Base-by-base conservation (phyloP, 345 rosid species). In the Salix arbutifolia region DNA sequence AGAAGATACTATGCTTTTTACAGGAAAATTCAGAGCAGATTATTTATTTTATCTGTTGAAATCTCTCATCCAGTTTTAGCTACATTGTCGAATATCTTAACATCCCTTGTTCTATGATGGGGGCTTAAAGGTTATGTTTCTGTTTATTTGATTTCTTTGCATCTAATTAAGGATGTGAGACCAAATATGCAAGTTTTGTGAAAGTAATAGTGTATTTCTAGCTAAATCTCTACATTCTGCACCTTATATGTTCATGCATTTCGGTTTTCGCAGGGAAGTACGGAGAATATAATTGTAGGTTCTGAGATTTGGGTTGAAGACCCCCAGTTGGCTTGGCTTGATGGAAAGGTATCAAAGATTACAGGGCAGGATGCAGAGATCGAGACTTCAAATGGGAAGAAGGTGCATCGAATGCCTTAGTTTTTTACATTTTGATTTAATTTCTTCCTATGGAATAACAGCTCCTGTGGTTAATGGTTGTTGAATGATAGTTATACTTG, bases 241-340 rank as follows among this genome's bases (percentile, higher is more conserved):
- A 11, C 37, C 44, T 70, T 38, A 8, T 18, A 46, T 42, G 17
- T 52, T 35, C 5, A 14, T 65, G 14, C 26, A 64, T 74, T 23
- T 67, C 48, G 77, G 53, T 53, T 70, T 77, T 21, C 84, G 84
- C 87, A 95, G 99, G 99, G 87, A 82, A 89, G 94, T 82, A 84
- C 89, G 2, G 97, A 89, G 69, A 95, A 93, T 77, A 93, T 95
- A 68, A 91, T 85, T 72, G 97, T 90, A 4, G 96, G 99, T 71
- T 95, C 99, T 82, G 91, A 95, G 33, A 92, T 91, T 79, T 95
- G 97, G 99, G 88, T 80, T 37, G 99, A 93, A 84, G 96, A 95
- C 82, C 67, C 87, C 12, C 92, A 85, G 0, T 42, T 72, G 60
- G 92, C 96, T 82, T 95, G 99, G 97, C 77, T 89, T 79, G 93